Evolutionary conservation across 1,284 basidiomycete genomes (phyloP), one percentile per base, ranked within the genome.

Genomic region (Moesziomyces sp.): DNA sequence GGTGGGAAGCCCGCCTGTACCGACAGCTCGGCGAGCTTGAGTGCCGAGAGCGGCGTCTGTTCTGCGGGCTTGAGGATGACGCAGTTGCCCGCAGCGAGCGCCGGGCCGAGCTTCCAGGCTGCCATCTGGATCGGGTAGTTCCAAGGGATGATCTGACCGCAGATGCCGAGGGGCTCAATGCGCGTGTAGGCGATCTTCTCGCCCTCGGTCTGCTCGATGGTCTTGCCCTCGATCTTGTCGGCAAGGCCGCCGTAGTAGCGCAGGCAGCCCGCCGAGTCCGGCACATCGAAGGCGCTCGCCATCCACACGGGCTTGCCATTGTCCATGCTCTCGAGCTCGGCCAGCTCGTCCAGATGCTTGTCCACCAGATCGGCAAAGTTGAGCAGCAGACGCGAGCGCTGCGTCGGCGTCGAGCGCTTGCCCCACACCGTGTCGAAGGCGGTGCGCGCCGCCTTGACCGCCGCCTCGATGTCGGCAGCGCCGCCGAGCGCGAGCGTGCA

Each of bases 141-240:
- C 73, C 69, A 78, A 11, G 71, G 77, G 42, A 70, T 76, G 54
- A 79, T 80, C 38, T 76, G 74, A 9, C 74, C 78, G 23, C 65
- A 93, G 63, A 97, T 94, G 74, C 95, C 96, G 74, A 97, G 90
- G 9, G 95, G 94, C 85, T 97, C 95, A 83, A 95, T 93, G 30
- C 90, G 88, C 86, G 85, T 92, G 90, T 76, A 77, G 56, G 74
- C 64, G 46, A 81, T 63, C 85, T 94, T 94, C 56, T 87, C 87
- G 81, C 91, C 91, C 79, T 92, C 90, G 26, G 92, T 88, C 85
- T 93, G 93, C 80, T 94, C 90, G 55, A 88, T 63, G 10, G 64
- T 88, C 84, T 93, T 89, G 24, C 94, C 94, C 48, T 88, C 86
- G 74, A 93, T 88, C 88, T 96, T 96, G 87, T 96, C 93, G 3